Evolutionary conservation across 805 yeast species (phyloP).

Genomic region (Naumovozyma baii): DNA sequence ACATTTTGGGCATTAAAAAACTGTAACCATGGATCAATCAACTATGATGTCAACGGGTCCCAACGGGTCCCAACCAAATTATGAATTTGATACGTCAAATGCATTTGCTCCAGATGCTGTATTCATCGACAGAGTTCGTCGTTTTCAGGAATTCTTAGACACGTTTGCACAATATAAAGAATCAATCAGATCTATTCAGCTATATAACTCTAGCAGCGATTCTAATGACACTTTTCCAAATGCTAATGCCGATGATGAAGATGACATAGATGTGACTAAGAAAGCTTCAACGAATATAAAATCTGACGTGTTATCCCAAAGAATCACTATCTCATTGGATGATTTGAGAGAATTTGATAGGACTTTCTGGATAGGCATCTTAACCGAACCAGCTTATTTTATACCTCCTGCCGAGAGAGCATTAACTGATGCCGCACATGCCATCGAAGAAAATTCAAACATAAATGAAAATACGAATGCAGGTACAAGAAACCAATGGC

Average conservation of each 20-base stretch:
- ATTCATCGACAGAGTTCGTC: conserved; percentile 75
- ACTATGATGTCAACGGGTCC: conserved; percentile 1
- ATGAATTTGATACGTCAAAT: conserved; percentile 5
- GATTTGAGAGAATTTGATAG: conserved; percentile 79
- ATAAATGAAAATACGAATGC: conserved; percentile 44
- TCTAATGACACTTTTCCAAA: conserved; percentile 6
- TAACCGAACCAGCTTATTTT: conserved; percentile 70
- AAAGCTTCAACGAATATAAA: conserved; percentile 4
- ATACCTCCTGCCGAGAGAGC: conserved; percentile 88
- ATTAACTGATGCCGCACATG: conserved; percentile 64
- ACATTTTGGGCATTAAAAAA: too few relatives aligned
- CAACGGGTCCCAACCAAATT: conserved; percentile 1
- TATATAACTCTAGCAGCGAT: conserved; percentile 40
- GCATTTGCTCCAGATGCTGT: conserved; percentile 34
- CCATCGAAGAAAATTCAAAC: conserved; percentile 35
- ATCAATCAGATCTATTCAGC: conserved; percentile 63
- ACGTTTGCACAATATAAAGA: conserved; percentile 58
- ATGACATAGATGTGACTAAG: conserved; percentile 8
- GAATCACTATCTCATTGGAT: conserved; percentile 72
- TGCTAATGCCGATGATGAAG: conserved; percentile 9
- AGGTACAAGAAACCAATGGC: conserved; percentile 29
- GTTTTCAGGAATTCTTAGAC: conserved; percentile 79
- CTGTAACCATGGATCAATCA: conserved; percentile 5
- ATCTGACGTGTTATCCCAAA: conserved; percentile 20
- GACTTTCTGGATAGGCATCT: conserved; percentile 65